Percentiles rank a stretch among this genome's conserved stretches.
Evolutionary conservation across 2,329 filamentous ascomycete genomes (phyloP).

Genomic region (Chaetomiaceae sp.): DNA sequence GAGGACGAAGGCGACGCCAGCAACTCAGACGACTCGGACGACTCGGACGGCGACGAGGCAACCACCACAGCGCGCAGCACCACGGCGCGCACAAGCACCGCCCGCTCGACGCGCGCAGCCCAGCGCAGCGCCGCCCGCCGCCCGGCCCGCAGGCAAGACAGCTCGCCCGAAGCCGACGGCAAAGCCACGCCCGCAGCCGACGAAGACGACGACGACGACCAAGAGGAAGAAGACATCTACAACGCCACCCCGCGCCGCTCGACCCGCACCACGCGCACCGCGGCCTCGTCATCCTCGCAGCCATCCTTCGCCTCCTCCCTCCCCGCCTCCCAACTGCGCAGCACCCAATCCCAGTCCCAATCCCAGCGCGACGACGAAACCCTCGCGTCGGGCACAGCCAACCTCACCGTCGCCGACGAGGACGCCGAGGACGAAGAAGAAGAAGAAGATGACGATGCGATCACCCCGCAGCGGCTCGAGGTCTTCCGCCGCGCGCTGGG

Average conservation of each 20-base stretch:
- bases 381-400: constrained; percentile 39
- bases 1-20: constrained; percentile 57
- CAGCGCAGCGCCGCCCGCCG: constrained; percentile 26
- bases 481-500: constrained; percentile 79
- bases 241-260: constrained; percentile 38
- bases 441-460: constrained; percentile 34
- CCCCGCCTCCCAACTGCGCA: constrained; percentile 64
- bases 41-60: constrained; percentile 50
- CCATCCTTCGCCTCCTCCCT: constrained; percentile 75
- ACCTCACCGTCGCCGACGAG: constrained; percentile 35
- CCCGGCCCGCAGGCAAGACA: constrained; percentile 17
- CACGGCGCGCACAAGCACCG: constrained; percentile 28
- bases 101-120: constrained; percentile 29
- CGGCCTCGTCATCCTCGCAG: constrained; percentile 46
- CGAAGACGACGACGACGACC: constrained; percentile 28
- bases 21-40: constrained; percentile 51
- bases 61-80: constrained; percentile 28
- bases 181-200: constrained; percentile 36
- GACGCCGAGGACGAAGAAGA: constrained; percentile 21
- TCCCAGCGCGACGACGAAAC: constrained; percentile 12
- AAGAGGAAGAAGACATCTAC: constrained; percentile 47
- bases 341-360: constrained; percentile 33
- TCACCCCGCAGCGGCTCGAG: constrained; percentile 59
- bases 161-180: constrained; percentile 39
- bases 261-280: constrained; percentile 32